These are phyloP conservation scores for Lojkania enalia DNA, from an alignment of 2,329 filamentous ascomycete genomes.

Conservation along the genomic window DNA sequence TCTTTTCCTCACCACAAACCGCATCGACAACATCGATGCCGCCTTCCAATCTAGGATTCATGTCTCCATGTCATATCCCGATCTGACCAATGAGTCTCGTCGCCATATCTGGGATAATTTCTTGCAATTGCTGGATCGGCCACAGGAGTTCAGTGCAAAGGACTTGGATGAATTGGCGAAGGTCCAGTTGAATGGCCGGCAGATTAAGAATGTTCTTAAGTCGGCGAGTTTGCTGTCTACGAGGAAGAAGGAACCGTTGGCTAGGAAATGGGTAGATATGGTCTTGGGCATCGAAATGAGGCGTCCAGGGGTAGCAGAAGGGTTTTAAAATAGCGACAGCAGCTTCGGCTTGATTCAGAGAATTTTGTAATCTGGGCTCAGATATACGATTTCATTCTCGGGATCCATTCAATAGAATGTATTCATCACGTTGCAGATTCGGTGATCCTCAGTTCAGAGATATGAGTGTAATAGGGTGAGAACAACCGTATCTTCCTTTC, in stretches of 20 bases:
- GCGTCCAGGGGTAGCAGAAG: slow-evolving; percentile 13
- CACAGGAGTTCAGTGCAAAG: slow-evolving; percentile 15
- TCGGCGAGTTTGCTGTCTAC: slow-evolving; percentile 32
- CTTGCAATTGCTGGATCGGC: slow-evolving; percentile 19
- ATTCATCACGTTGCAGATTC: no score
- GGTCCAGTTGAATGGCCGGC: slow-evolving; percentile 53
- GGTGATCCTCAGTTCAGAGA: no score
- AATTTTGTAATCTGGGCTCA: no score
- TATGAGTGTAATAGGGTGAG: no score
- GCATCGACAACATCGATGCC: slow-evolving; percentile 36
- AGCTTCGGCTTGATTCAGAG: no score
- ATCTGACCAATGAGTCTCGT: slow-evolving; percentile 25
- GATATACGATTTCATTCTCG: no score
- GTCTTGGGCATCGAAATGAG: slow-evolving; percentile 34
- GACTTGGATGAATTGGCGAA: slow-evolving; percentile 47
- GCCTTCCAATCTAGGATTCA: slow-evolving; percentile 40
- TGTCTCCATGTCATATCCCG: slow-evolving; percentile 33
- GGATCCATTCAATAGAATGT: no score
- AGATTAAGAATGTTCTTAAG: slow-evolving; percentile 55
- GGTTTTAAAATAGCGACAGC: slow-evolving; percentile 3
- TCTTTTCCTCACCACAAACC: slow-evolving; percentile 42
- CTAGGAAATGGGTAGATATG: slow-evolving; percentile 25
- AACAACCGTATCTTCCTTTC: no score
- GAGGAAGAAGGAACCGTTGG: slow-evolving; percentile 31
- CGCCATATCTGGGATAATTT: slow-evolving; percentile 37